These are phyloP conservation scores for Trichoderma sp. DNA, from an alignment of 2,329 filamentous ascomycete genomes.

Conservation along the genomic window DNA sequence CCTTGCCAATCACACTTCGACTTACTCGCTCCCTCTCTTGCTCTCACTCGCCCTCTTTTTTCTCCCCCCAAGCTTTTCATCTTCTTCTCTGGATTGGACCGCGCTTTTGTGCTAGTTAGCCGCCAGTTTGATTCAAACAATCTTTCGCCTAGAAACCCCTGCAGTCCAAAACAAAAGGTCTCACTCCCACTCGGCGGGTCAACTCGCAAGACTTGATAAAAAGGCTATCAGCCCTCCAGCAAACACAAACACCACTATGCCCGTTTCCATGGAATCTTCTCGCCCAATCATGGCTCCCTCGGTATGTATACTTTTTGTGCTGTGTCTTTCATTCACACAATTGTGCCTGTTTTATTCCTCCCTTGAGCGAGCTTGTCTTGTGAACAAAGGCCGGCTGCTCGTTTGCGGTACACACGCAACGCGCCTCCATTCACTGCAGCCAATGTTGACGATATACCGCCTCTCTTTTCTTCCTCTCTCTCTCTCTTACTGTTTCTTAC, in stretches of 20 bases:
- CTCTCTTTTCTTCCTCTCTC: neutral
- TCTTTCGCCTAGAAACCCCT: neutral
- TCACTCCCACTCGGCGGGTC: neutral
- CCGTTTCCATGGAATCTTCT: conserved; percentile 59
- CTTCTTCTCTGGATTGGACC: neutral
- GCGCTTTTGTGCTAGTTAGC: neutral
- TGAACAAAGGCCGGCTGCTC: neutral
- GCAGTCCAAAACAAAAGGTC: neutral
- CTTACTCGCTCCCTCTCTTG: neutral
- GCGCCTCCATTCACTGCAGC: neutral
- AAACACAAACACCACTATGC: conserved; percentile 43
- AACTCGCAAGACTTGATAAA: neutral
- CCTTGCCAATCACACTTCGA: conserved; percentile 2
- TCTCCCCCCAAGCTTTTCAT: neutral
- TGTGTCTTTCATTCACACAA: neutral
- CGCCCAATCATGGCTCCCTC: conserved; percentile 65
- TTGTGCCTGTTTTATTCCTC: neutral
- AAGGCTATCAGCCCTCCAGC: neutral
- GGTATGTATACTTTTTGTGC: conserved; percentile 46
- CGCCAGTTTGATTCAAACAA: neutral
- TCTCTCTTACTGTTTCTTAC: neutral
- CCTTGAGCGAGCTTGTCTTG: neutral
- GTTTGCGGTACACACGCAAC: neutral
- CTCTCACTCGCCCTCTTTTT: neutral
- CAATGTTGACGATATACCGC: neutral